These are phyloP conservation scores for Aspergillus sclerotialis DNA, from an alignment of 2,329 filamentous ascomycete genomes.

Conservation along the genomic window DNA sequence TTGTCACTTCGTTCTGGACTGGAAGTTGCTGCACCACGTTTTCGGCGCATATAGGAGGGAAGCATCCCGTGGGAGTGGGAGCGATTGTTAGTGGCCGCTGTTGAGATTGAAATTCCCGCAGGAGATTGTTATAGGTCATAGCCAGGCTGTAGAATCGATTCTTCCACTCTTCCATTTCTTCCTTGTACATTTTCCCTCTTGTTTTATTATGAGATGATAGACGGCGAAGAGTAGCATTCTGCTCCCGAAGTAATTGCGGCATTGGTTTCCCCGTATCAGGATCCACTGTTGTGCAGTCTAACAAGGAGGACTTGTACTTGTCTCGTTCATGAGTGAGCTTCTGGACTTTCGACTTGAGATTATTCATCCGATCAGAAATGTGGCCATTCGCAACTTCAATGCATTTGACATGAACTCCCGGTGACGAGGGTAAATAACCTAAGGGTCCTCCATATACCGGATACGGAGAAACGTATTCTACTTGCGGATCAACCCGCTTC, in stretches of 20 bases:
- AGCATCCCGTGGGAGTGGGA: slow-evolving; percentile 12
- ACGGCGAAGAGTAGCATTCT: slow-evolving; percentile 19
- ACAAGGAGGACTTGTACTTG: slow-evolving; percentile 18
- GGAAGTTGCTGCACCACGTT: not conserved
- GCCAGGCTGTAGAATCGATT: slow-evolving; percentile 14
- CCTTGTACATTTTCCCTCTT: slow-evolving; percentile 17
- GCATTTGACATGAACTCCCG: slow-evolving; percentile 20
- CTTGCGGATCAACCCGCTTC: slow-evolving; percentile 10
- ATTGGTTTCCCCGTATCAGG: slow-evolving; percentile 20
- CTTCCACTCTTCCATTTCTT: slow-evolving; percentile 21
- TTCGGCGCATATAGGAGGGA: not conserved
- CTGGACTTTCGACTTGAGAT: slow-evolving; percentile 15
- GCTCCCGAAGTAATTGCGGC: slow-evolving; percentile 11
- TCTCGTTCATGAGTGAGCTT: slow-evolving; percentile 22
- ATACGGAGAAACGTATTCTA: slow-evolving; percentile 26
- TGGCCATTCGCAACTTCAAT: slow-evolving; percentile 18
- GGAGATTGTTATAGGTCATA: slow-evolving; percentile 17
- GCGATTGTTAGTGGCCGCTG: slow-evolving; percentile 10
- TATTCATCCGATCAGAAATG: slow-evolving; percentile 14
- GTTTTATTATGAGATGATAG: slow-evolving; percentile 16
- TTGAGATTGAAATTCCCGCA: slow-evolving; percentile 15
- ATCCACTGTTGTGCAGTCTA: slow-evolving; percentile 17
- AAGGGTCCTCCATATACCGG: slow-evolving; percentile 17
- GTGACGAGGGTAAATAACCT: slow-evolving; percentile 24
- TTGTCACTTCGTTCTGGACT: not conserved